These are phyloP conservation scores for Moesziomyces sp. DNA, from an alignment of 1,284 basidiomycete species.

Conservation along the genomic window DNA sequence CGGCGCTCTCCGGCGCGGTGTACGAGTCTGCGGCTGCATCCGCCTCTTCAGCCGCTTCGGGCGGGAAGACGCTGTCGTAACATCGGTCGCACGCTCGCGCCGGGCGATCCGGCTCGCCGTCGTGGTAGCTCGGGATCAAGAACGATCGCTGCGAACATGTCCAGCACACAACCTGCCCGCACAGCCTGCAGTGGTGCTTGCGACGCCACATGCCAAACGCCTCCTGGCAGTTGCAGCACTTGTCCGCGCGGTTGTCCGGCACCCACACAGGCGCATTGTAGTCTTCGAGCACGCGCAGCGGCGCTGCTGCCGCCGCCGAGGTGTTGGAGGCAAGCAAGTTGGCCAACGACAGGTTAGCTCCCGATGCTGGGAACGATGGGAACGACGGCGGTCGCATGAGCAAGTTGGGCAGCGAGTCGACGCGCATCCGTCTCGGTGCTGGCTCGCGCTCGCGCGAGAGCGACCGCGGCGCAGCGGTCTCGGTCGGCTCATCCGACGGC, in stretches of 20 bases:
- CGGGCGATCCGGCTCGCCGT: constrained; percentile 71
- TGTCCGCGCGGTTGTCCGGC: constrained; percentile 81
- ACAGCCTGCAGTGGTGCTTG: constrained; percentile 88
- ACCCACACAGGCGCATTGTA: constrained; percentile 93
- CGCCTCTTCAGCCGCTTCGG: constrained; percentile 29
- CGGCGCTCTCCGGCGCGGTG: constrained; percentile 17
- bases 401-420: constrained; percentile 43
- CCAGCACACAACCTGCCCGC: constrained; percentile 86
- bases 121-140: constrained; percentile 60
- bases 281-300: constrained; percentile 75
- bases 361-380: constrained; percentile 26
- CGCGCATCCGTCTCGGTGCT: constrained; percentile 21
- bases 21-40: constrained; percentile 4
- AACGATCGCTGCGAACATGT: constrained; percentile 72
- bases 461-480: constrained; percentile 7
- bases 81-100: constrained; percentile 85
- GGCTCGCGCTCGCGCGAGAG: constrained; percentile 18
- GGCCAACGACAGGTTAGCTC: constrained; percentile 33
- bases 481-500: constrained; percentile 10
- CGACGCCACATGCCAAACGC: constrained; percentile 83
- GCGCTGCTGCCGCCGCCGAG: constrained; percentile 13
- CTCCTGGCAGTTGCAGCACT: constrained; percentile 83
- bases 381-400: constrained; percentile 45
- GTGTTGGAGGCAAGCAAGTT: constrained; percentile 31
- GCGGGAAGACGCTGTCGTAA: constrained; percentile 82